These are phyloP conservation scores for Auriscalpium vulgare DNA, from an alignment of 768 basidiomycete species.

Conservation along the genomic window DNA sequence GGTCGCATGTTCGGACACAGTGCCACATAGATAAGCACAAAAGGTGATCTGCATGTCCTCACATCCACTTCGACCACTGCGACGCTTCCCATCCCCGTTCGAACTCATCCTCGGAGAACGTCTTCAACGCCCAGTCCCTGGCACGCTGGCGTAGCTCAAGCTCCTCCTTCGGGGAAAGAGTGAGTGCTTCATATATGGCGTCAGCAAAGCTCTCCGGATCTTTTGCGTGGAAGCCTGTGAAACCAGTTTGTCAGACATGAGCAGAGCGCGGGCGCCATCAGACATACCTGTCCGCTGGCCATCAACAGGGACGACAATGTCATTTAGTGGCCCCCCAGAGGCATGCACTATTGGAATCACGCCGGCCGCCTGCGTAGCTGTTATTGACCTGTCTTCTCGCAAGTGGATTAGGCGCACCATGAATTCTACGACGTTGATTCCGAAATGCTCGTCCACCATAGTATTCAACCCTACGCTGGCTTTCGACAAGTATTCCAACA, in stretches of 20 bases:
- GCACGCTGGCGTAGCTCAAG: slow-evolving; percentile 61
- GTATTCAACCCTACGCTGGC: slow-evolving; percentile 87
- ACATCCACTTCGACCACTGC: slow-evolving; percentile 40
- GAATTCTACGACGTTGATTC: slow-evolving; percentile 95
- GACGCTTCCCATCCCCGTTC: slow-evolving; percentile 65
- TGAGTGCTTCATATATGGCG: slow-evolving; percentile 55
- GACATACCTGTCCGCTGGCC: slow-evolving; percentile 57
- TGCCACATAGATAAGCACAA: too few relatives aligned
- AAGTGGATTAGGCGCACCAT: slow-evolving; percentile 54
- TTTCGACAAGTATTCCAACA: slow-evolving; percentile 62
- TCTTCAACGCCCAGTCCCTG: slow-evolving; percentile 58
- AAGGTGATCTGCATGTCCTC: background rate
- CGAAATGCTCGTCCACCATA: slow-evolving; percentile 98
- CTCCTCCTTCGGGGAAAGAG: slow-evolving; percentile 46
- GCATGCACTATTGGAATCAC: slow-evolving; percentile 88
- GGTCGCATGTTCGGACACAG: too few relatives aligned
- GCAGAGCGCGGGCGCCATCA: background rate
- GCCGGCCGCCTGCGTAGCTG: slow-evolving; percentile 69
- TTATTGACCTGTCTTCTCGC: background rate
- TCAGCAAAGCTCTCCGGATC: slow-evolving; percentile 57
- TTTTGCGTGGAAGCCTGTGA: slow-evolving; percentile 70
- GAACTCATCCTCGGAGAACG: slow-evolving; percentile 75
- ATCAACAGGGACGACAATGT: slow-evolving; percentile 80
- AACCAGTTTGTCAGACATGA: background rate
- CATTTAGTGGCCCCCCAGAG: slow-evolving; percentile 85